Conservation (phyloP, 306 rosid species). For the Lotus japonicus region DNA sequence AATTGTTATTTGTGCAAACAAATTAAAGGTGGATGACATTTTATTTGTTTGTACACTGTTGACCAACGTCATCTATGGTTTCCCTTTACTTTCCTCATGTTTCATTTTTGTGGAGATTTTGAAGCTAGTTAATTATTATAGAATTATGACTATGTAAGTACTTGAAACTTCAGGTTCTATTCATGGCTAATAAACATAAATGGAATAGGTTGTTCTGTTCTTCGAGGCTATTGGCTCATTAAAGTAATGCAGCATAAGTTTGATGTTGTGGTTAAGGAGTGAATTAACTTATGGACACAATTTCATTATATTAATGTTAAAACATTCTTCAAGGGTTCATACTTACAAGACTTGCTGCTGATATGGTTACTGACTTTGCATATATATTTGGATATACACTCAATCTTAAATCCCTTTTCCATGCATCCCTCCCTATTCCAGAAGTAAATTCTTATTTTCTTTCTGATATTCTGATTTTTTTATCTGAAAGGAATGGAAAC, state of each 20-base stretch:
- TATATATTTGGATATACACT: neutral
- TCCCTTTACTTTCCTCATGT: too few relatives aligned
- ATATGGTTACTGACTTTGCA: neutral
- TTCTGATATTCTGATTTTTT: slow-evolving; percentile 1
- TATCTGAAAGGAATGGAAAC: slow-evolving; percentile 65
- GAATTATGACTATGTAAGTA: neutral
- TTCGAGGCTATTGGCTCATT: slow-evolving; percentile 4
- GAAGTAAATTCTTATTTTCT: neutral
- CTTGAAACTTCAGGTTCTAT: slow-evolving; percentile 3
- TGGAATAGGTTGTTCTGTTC: neutral
- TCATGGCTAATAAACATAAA: neutral
- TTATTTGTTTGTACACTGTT: too few relatives aligned
- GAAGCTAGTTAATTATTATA: too few relatives aligned
- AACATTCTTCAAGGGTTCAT: neutral
- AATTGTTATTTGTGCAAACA: too few relatives aligned
- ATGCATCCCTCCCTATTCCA: neutral
- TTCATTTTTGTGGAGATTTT: too few relatives aligned
- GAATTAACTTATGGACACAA: neutral
- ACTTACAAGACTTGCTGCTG: neutral
- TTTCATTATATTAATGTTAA: slow-evolving; percentile 2
- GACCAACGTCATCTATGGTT: too few relatives aligned
- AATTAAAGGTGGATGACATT: too few relatives aligned
- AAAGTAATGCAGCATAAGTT: neutral
- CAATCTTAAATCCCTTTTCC: neutral
- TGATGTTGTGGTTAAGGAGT: slow-evolving; percentile 3